These are phyloP conservation scores for Metschnikowia similis DNA, from an alignment of 805 yeast genomes.

Conservation along the genomic window DNA sequence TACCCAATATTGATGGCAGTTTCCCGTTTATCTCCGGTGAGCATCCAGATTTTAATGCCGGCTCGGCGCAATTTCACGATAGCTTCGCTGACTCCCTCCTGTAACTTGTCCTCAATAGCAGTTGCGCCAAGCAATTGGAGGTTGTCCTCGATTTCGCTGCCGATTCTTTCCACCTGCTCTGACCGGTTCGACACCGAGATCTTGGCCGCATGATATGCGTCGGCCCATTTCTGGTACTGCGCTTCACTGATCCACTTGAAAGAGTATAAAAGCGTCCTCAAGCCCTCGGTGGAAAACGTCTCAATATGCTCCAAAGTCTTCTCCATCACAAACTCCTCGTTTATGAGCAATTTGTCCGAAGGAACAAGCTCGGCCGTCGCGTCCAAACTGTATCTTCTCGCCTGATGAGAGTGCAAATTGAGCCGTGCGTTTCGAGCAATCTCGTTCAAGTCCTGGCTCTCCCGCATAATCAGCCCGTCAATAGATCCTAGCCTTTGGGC, in stretches of 20 bases:
- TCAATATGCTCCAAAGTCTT: slow-evolving; percentile 87
- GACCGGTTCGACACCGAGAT: slow-evolving; percentile 68
- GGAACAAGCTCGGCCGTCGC: slow-evolving; percentile 20
- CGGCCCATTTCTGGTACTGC: slow-evolving; percentile 65
- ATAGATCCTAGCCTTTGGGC: slow-evolving; percentile 36
- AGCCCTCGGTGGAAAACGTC: slow-evolving; percentile 91
- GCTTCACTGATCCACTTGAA: slow-evolving; percentile 62
- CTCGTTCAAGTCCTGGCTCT: slow-evolving; percentile 49
- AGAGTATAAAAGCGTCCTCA: slow-evolving; percentile 83
- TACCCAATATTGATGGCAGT: slow-evolving; percentile 97
- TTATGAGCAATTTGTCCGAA: slow-evolving; percentile 54
- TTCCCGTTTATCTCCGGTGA: slow-evolving; percentile 96
- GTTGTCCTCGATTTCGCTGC: slow-evolving; percentile 65
- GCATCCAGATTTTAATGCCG: slow-evolving; percentile 95
- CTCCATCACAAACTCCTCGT: slow-evolving; percentile 76
- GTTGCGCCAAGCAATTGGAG: slow-evolving; percentile 83
- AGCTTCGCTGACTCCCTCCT: slow-evolving; percentile 94
- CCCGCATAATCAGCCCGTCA: slow-evolving; percentile 46
- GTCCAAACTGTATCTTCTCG: slow-evolving; percentile 46
- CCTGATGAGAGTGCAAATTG: slow-evolving; percentile 58
- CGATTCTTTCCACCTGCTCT: slow-evolving; percentile 62
- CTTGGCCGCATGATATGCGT: slow-evolving; percentile 68
- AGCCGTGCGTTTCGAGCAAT: slow-evolving; percentile 51
- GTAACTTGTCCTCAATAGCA: slow-evolving; percentile 95
- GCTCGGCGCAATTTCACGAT: slow-evolving; percentile 90